Evolutionary conservation across 768 basidiomycete species (phyloP).

Genomic region (Suillus subluteus): DNA sequence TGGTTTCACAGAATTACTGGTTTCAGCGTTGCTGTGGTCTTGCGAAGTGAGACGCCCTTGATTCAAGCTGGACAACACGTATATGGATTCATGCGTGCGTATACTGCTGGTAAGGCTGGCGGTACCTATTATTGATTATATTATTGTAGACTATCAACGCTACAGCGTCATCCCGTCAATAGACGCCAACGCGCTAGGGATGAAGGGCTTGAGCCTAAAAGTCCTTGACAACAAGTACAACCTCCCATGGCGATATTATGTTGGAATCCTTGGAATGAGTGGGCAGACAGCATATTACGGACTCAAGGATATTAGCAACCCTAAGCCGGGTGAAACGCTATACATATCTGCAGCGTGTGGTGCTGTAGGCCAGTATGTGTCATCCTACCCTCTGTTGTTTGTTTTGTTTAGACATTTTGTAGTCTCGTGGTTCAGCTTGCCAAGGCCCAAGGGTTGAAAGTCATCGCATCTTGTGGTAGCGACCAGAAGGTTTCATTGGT

Average conservation of each 20-base stretch:
- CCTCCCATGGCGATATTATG: constrained; percentile 34
- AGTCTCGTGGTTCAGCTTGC: constrained; percentile 56
- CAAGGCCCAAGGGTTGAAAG: constrained; percentile 57
- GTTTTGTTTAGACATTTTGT: constrained; percentile 6
- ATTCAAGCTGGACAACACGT: constrained; percentile 46
- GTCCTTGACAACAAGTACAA: constrained; percentile 31
- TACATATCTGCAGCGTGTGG: constrained; percentile 50
- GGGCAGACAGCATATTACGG: constrained; percentile 36
- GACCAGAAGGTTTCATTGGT: constrained; percentile 74
- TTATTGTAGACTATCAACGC: not conserved
- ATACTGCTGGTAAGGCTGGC: not conserved
- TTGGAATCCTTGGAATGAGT: constrained; percentile 38
- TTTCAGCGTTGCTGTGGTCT: constrained; percentile 47
- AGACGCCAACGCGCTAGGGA: not conserved
- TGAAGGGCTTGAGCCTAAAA: constrained; percentile 1
- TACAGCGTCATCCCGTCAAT: constrained; percentile 20
- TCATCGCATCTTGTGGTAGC: constrained; percentile 71
- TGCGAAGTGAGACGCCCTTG: constrained; percentile 42
- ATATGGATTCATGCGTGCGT: constrained; percentile 34
- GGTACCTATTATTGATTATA: not conserved
- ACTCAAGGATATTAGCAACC: constrained; percentile 29
- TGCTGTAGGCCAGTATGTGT: constrained; percentile 63
- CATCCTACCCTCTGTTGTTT: constrained; percentile 4
- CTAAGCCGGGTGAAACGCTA: constrained; percentile 47
- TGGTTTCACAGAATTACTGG: constrained; percentile 27